Evolutionary conservation across 345 rosid species (phyloP), one percentile per base, ranked within the genome.

Genomic region (Linum tenue): DNA sequence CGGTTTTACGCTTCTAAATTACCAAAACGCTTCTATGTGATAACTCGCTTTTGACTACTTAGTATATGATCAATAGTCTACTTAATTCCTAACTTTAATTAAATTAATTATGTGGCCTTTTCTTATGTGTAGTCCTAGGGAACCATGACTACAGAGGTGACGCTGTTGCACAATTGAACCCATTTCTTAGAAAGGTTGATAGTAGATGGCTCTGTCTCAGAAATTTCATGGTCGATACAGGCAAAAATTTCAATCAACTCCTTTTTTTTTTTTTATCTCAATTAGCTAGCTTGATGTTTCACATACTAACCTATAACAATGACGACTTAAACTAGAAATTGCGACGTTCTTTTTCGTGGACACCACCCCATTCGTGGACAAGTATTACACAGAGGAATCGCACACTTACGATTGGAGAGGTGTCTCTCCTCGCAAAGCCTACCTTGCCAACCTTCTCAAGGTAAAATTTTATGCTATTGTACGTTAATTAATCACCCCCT

Each of bases 371-470:
- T 87, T 90, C 36, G 90, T 90, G 6, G 72, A 78, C 37, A 66
- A 82, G 22, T 90, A 90, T 80, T 87, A 81, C 64, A 63, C 44
- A 0, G 75, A 76, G 63, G 82, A 84, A 11, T 76, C 71, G 0
- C 91, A 85, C 61, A 76, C 53, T 0, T 90, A 87, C 60, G 85
- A 90, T 60, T 90, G 91, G 94, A 79, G 84, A 4, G 94, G 85
- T 3, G 70, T 90, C 12, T 61, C 70, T 41, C 79, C 90, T 2
- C 81, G 89, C 9, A 68, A 78, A 64, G 38, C 69, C 0, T 90
- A 90, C 68, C 71, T 84, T 22, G 60, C 73, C 0, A 55, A 60
- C 17, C 73, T 85, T 0, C 65, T 80, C 9, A 56, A 76, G 81
- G 87, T 83, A 56, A 62, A 37, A 22, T 22, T 22, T 22, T 0